Conservation (phyloP, 1,139 yeast genomes). For the Wickerhamiella infanticola region DNA sequence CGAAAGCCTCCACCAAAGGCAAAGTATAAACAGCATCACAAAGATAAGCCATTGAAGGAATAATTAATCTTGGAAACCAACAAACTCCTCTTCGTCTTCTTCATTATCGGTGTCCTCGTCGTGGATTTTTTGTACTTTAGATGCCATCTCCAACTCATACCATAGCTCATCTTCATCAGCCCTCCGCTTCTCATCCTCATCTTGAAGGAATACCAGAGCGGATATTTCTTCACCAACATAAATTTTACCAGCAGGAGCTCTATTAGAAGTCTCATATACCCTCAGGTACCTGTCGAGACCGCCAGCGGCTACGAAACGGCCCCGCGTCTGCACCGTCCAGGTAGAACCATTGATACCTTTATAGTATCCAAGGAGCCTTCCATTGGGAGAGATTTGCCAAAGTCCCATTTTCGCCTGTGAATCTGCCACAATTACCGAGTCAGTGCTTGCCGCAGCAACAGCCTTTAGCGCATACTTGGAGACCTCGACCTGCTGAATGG, state of each 20-base stretch:
- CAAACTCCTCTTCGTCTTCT: background rate
- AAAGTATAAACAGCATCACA: background rate
- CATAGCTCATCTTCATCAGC: conserved; percentile 22
- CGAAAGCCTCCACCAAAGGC: background rate
- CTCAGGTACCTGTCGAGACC: conserved; percentile 80
- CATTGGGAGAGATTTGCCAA: conserved; percentile 6
- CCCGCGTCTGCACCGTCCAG: conserved; percentile 8
- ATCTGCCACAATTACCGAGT: conserved; percentile 16
- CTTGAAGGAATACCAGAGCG: conserved; percentile 34
- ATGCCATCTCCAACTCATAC: conserved; percentile 16
- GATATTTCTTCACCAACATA: conserved; percentile 64
- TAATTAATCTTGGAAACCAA: background rate
- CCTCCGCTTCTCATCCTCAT: conserved; percentile 13
- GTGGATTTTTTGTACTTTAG: background rate
- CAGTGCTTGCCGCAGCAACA: conserved; percentile 9
- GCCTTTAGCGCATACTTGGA: conserved; percentile 15
- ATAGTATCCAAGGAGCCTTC: conserved; percentile 17
- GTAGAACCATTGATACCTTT: conserved; percentile 19
- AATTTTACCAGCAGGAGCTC: conserved; percentile 53
- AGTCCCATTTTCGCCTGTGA: conserved; percentile 10
- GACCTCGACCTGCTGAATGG: conserved; percentile 15
- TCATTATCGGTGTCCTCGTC: conserved; percentile 1
- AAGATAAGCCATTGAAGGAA: conserved; percentile 5
- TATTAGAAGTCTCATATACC: conserved; percentile 44
- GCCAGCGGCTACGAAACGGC: conserved; percentile 38